Evolutionary conservation across 495 filamentous ascomycete genomes (phyloP), one percentile per base, ranked within the genome.

Genomic region (Penicillium antarcticum): DNA sequence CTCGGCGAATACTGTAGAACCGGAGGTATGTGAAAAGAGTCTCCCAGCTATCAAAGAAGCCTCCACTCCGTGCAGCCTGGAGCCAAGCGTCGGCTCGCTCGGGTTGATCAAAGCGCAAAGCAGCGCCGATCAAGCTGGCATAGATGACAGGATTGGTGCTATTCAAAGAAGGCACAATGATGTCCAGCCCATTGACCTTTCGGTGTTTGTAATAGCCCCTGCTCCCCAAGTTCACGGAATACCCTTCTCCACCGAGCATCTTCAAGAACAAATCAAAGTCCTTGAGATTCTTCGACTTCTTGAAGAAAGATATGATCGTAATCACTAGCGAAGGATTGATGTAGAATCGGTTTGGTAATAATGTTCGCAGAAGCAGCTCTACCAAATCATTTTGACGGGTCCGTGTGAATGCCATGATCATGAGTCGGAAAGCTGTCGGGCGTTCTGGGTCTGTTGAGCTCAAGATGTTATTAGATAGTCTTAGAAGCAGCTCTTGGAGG

Each of bases 71-170:
- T 9, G 71, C 71, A 33, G 61, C 61, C 24, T 71, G 62, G 12
- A 72, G 63, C 54, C 67, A 77, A 12, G 74, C 74, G 24, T 75
- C 71, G 12, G 74, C 74, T 58, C 71, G 60, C 13, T 74, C 64
- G 4, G 71, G 72, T 38, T 77, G 74, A 32, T 74, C 63, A 21
- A 77, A 77, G 1, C 71, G 66, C 19, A 77, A 56, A 12, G 63
- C 68, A 12, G 67, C 58, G 6, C 56, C 51, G 12, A 77, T 74
- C 13, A 77, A 45, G 21, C 66, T 57, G 2, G 63, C 57, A 18
- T 67, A 71, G 35, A 71, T 58, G 16, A 77, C 60, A 2, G 66
- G 58, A 42, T 70, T 75, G 39, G 56, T 63, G 18, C 58, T 62
- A 43, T 67, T 54, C 12, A 68, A 47, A 1, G 74, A 66, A 8